Evolutionary conservation across 805 yeast genomes (phyloP).

Genomic region (Candida schatavii): DNA sequence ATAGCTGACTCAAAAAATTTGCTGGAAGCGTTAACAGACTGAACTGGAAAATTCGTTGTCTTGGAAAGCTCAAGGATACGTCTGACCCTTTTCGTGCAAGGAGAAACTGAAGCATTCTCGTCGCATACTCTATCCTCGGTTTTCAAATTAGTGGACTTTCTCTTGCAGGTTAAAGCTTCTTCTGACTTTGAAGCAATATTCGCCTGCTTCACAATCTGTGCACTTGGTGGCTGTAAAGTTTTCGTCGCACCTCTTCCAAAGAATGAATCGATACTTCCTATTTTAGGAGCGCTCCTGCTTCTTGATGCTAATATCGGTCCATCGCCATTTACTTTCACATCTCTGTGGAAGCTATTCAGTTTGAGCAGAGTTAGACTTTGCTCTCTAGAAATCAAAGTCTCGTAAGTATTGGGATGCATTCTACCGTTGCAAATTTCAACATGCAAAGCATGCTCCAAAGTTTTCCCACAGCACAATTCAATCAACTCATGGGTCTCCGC

Average conservation of each 20-base stretch:
- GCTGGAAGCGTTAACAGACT: not conserved
- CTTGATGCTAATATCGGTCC: constrained; percentile 6
- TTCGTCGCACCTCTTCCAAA: too few species aligned
- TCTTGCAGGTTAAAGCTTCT: not conserved
- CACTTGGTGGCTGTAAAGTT: not conserved
- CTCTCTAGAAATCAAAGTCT: constrained; percentile 47
- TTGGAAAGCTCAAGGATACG: not conserved
- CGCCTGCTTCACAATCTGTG: not conserved
- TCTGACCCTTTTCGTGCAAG: constrained; percentile 2
- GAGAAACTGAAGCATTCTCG: not conserved
- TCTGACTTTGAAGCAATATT: not conserved
- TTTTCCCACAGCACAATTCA: constrained; percentile 45
- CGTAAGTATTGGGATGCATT: constrained; percentile 61
- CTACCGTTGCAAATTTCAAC: constrained; percentile 59
- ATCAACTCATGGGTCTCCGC: constrained; percentile 32
- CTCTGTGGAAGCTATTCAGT: not conserved
- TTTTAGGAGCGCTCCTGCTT: constrained; percentile 3
- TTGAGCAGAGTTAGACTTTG: constrained; percentile 19
- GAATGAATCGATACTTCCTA: constrained; percentile 5
- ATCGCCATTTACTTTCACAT: not conserved
- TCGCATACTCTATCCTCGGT: not conserved
- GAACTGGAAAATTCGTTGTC: not conserved
- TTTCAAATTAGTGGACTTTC: not conserved
- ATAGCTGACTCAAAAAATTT: constrained; percentile 1
- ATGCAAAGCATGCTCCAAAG: constrained; percentile 48